Base-by-base conservation (phyloP, 2,329 filamentous ascomycete genomes). In the Phialophora expanda region DNA sequence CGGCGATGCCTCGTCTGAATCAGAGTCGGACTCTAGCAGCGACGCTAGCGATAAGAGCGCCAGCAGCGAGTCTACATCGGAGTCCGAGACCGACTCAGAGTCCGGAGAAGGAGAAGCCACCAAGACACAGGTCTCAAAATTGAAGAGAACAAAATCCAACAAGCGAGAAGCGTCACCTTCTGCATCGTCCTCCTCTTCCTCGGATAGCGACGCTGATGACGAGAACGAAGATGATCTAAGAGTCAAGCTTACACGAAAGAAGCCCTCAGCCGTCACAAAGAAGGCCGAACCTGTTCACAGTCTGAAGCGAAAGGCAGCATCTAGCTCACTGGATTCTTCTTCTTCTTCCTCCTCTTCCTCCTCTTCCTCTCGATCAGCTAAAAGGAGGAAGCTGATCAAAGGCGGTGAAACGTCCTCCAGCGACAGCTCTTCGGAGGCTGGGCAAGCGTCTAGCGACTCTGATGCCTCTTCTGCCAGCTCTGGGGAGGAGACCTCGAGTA, bases 221-320 rank as follows among this genome's bases (percentile, higher is more conserved):
- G 82, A 84, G 70, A 78, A 80, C 41, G 80, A 83, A 62, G 65
- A 67, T 53, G 46, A 67, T 28, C 64, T 62, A 14, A 77, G 76
- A 66, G 6, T 56, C 50, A 38, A 69, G 54, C 69, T 69, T 20
- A 68, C 71, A 50, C 75, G 73, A 63, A 68, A 66, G 34, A 77
- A 55, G 38, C 67, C 60, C 65, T 84, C 62, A 17, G 24, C 30
- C 2, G 24, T 85, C 74, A 82, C 86, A 44, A 85, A 87, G 76
- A 80, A 81, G 9, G 72, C 73, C 38, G 67, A 75, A 20, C 65
- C 74, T 41, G 58, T 34, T 28, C 58, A 4, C 7, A 78, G 78
- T 1, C 74, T 85, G 65, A 89, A 89, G 78, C 84, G 87, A 64
- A 89, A 89, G 79, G 85, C 85, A 7, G 77, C 78, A 57, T 76